Evolutionary conservation across 1,284 basidiomycete species (phyloP), one percentile per base, ranked within the genome.

Genomic region (Ganoderma multipileum): DNA sequence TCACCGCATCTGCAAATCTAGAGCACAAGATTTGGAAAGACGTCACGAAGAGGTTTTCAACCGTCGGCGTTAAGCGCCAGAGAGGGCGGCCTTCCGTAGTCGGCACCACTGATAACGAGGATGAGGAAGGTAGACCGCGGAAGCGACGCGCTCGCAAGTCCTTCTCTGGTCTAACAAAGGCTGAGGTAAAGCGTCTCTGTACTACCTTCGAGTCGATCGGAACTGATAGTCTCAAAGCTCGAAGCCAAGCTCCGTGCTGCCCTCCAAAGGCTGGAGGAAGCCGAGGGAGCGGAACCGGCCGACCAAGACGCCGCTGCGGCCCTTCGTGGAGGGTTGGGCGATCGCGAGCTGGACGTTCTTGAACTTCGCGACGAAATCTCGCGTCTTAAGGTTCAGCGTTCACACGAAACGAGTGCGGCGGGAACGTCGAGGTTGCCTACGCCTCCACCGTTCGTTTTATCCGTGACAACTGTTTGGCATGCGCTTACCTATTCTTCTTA

Each of bases 1-100:
- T 23, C 62, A 70, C 14, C 68, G 75, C 41, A 71, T 74, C 33
- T 47, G 74, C 50, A 71, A 71, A n/a, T 71, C 77, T 68, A 12
- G 81, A 83, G 55, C 82, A 80, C 41, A 66, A 76, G 38, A 71
- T 85, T 11, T 82, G 80, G 80, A 83, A 80, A 68, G 76, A 79
- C 59, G 68, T 79, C 44, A 71, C 71, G 16, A 70, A 67, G 52
- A 61, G 72, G 26, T 66, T 77, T 33, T 74, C 72, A 2, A 75
- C 72, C 26, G 66, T 72, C 23, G 75, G 72, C 16, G 69, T 69
- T 23, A 76, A 76, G 58, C 73, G 72, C 8, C 42, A 61, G 50
- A 69, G 65, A 44, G 60, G 70, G 20, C 62, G 64, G 42, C 71
- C 75, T 1, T 70, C 65, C 16, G 61, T 62, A 30, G 42, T 33